Evolutionary conservation across 1,139 yeast species (phyloP), one percentile per base, ranked within the genome.

Genomic region (Geotrichum histeridarum): DNA sequence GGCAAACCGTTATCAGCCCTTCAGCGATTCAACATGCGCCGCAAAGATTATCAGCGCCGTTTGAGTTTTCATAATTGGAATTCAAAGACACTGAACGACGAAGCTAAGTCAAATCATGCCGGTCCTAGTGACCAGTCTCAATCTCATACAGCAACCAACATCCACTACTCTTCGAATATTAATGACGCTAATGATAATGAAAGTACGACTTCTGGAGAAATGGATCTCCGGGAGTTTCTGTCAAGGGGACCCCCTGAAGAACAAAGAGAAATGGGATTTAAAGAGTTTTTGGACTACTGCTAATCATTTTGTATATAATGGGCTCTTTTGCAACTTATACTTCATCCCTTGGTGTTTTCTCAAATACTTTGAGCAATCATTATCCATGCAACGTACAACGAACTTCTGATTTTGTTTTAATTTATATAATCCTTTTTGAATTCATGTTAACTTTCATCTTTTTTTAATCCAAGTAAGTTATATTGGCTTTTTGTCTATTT

Each of bases 401-500:
- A 3, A 22, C 15, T 37, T 3, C 15, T 37, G 39, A 11, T n/a
- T 37, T 8, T 37, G n/a, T 37, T 37, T 37, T 11, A 2, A 37
- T 8, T 15, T 39, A 17, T 14, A 39, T 15, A n/a, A n/a, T n/a
- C n/a, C 17, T 17, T 15, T 15, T 39, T 37, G n/a, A 37, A 9
- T 11, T 39, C n/a, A 18, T 15, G 43, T 9, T 9, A 17, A 18
- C 17, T 8, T 39, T 39, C 43, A 39, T 15, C n/a, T 5, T 17
- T 33, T 11, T 33, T 6, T 11, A 11, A 33, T 33, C 12, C 14
- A 11, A 33, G 14, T n/a, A 8, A 32, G 11, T 32, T 32, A 32
- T 33, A 11, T 33, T 33, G 12, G 12, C 37, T 41, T 4, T 17
- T 4, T 17, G 15, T 42, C 18, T 36, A 45, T 36, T 62, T 62